phyloP scores from a whole-genome alignment of 306 rosid genomes.

The Acacia confusa region DNA sequence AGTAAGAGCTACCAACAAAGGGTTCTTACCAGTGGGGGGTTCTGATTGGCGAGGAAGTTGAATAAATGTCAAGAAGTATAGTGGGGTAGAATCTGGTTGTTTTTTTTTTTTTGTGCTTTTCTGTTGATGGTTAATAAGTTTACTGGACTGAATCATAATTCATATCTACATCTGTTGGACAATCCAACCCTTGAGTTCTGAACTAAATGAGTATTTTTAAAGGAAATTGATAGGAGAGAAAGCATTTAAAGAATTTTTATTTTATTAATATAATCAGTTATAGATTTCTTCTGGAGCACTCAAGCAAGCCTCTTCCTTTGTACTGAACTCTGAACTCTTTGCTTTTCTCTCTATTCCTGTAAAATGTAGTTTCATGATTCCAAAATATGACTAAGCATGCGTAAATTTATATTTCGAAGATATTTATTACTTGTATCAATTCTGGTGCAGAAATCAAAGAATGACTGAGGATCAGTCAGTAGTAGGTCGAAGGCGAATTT shows the following conservation, averaged over 20 bases:
- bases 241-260: conserved; percentile 16
- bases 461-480: conserved; percentile 99
- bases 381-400: conserved; percentile 16
- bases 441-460: conserved; percentile 86
- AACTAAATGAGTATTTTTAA: conserved; percentile 5
- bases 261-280: background rate
- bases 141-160: conserved; percentile 11
- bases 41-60: background rate
- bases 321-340: background rate
- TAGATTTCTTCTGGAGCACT: conserved; percentile 15
- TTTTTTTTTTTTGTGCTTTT: background rate
- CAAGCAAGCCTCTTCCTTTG: conserved; percentile 13
- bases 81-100: background rate
- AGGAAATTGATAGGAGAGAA: conserved; percentile 6
- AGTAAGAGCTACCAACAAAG: background rate
- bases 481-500: conserved; percentile 93
- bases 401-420: conserved; percentile 20
- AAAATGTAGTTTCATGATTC: conserved; percentile 11
- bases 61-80: background rate
- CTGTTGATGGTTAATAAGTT: background rate
- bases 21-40: background rate
- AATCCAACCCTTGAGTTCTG: conserved; percentile 5
- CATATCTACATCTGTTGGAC: conserved; percentile 10
- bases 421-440: conserved; percentile 25
- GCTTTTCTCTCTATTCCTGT: background rate